A percentile compares a stretch with the other conserved stretches of the same genome.
Conservation (phyloP, 140 eudicot genomes). For the Flaveria floridana region DNA sequence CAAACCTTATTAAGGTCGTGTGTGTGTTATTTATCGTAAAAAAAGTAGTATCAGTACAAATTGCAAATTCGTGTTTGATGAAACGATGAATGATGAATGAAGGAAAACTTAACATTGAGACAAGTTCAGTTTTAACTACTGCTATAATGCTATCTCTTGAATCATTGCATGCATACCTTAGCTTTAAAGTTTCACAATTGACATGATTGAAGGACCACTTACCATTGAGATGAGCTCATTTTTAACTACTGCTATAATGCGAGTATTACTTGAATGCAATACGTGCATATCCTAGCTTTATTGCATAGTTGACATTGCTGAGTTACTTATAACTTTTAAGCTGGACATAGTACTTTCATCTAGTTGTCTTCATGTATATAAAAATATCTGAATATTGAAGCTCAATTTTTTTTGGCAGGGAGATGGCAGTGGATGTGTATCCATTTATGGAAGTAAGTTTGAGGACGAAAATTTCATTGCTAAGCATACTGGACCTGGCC, state of each 20-base stretch:
- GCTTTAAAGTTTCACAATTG: background rate
- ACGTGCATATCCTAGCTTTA: slow-evolving; percentile 13
- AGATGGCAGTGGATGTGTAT: slow-evolving; percentile 92
- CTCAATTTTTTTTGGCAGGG: slow-evolving; percentile 55
- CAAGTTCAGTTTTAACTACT: background rate
- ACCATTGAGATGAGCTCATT: background rate
- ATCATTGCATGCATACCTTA: background rate
- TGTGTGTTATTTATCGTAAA: background rate
- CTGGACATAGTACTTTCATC: background rate
- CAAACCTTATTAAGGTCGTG: background rate
- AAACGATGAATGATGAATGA: too few species aligned
- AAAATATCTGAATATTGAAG: background rate
- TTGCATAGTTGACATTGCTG: background rate
- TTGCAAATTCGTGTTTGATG: slow-evolving; percentile 2
- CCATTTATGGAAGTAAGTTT: slow-evolving; percentile 89
- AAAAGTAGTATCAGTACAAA: slow-evolving; percentile 1
- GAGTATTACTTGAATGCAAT: slow-evolving; percentile 22
- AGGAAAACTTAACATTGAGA: background rate
- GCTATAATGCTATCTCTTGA: background rate
- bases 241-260: slow-evolving; percentile 12
- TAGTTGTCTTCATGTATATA: slow-evolving; percentile 7
- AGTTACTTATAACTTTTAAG: background rate
- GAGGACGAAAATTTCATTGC: slow-evolving; percentile 97
- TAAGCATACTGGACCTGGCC: slow-evolving; percentile 98
- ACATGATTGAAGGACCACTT: background rate